Evolutionary conservation across 805 yeast species (phyloP).

Genomic region (Candida insectorum): DNA sequence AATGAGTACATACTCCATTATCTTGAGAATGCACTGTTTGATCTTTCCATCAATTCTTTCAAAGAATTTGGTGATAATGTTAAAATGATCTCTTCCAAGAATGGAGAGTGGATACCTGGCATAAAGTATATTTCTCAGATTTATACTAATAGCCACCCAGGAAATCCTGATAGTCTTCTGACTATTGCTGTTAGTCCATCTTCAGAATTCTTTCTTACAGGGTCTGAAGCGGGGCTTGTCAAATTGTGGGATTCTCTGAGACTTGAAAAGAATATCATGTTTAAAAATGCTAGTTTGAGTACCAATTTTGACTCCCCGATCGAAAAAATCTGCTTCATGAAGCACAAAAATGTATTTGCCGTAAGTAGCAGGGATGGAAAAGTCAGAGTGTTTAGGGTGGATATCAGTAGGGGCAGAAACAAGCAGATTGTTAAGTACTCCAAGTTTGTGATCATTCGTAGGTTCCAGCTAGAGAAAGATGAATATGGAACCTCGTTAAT

Average conservation of each 20-base stretch:
- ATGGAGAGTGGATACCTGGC: conserved; percentile 9
- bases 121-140: conserved; percentile 52
- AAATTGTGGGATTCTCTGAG: conserved; percentile 75
- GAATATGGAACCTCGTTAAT: conserved; percentile 8
- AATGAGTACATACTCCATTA: conserved; percentile 61
- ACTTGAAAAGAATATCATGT: conserved; percentile 59
- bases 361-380: conserved; percentile 50
- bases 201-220: conserved; percentile 67
- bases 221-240: conserved; percentile 69
- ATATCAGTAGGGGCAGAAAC: conserved; percentile 31
- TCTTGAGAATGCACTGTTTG: conserved; percentile 50
- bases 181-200: conserved; percentile 59
- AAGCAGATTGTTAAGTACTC: conserved; percentile 26
- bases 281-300: conserved; percentile 42
- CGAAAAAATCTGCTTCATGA: conserved; percentile 47
- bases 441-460: conserved; percentile 35
- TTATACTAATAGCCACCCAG: conserved; percentile 46
- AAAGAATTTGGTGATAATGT: conserved; percentile 58
- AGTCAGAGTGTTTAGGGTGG: conserved; percentile 36
- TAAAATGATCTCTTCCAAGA: conserved; percentile 6
- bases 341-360: conserved; percentile 55
- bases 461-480: conserved; percentile 30
- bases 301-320: conserved; percentile 50
- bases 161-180: conserved; percentile 40
- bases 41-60: conserved; percentile 57